Base-by-base conservation (phyloP, 306 rosid genomes). In the Lablab purpureus region DNA sequence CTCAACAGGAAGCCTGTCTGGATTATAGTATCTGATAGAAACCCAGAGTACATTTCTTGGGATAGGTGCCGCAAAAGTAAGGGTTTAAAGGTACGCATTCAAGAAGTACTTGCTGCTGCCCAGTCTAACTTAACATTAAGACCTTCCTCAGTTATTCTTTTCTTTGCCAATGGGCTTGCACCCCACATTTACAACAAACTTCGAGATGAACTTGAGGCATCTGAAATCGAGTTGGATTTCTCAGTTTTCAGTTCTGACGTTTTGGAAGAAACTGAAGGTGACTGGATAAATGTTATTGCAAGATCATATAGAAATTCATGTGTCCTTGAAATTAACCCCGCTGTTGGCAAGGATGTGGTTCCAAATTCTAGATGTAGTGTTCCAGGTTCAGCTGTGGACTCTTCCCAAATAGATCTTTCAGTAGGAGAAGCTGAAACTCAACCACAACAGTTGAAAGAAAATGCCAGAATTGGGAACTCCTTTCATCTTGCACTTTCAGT, bases 11-110 rank as follows among this genome's bases (percentile, higher is more conserved):
- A 87, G 62, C 98, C 98, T 0, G 97, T 89, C 54, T 94, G 98
- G 98, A 89, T 94, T 77, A 85, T 94, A 84, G 97, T 90, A 13
- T 94, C 98, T 3, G 91, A 94, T 66, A 86, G 97, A 78, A 94
- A 91, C 41, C 91, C 97, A n/a, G 87, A 76, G 67, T 88, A 91
- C 81, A 73, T 94, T 64, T 82, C 92, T 22, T 92, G 97, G 97
- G 43, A 74, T 22, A 28, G 63, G 50, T 79, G 83, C 25, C 87
- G 66, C 37, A 86, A 86, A 77, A 87, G 76, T 54, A 92, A 89
- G 80, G 95, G 92, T 75, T 90, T 94, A 34, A 87, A 86, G 81
- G 66, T 46, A 52, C 93, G 97, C 12, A 75, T 92, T 45, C 78
- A 87, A 83, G 85, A 91, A 86, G 71, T 87, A 69, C 89, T 86